Evolutionary conservation across 1,284 basidiomycete species (phyloP).

Genomic region (Tilletia horrida): DNA sequence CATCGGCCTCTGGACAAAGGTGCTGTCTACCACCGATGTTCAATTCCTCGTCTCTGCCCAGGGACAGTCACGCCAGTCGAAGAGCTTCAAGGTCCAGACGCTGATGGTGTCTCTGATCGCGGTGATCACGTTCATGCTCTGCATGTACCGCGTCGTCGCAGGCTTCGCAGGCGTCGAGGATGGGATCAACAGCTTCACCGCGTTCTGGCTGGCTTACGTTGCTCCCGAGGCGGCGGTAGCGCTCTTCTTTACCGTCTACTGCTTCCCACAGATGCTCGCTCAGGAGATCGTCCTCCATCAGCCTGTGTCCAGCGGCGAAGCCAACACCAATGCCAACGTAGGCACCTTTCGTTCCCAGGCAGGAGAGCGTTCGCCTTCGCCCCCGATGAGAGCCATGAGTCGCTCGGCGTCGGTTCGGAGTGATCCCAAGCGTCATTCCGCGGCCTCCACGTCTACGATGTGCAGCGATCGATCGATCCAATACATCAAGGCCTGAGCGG

Average conservation of each 20-base stretch:
- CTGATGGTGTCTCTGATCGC: not conserved
- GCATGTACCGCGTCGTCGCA: conserved; percentile 5
- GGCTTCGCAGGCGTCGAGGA: not conserved
- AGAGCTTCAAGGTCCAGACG: conserved; percentile 1
- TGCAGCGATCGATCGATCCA: not conserved
- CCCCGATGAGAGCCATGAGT: conserved; percentile 1
- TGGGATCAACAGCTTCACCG: not conserved
- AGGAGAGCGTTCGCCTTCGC: not conserved
- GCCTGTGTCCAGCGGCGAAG: not conserved
- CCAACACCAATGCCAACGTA: not conserved
- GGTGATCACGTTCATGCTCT: not conserved
- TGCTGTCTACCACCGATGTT: not conserved
- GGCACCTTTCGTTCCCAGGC: not conserved
- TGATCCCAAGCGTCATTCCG: too few species aligned
- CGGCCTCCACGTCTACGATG: not conserved
- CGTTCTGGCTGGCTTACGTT: conserved; percentile 6
- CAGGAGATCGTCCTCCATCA: too few species aligned
- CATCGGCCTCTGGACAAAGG: conserved; percentile 8
- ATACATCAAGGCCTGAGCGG: not conserved
- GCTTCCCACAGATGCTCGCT: not conserved
- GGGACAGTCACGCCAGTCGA: not conserved
- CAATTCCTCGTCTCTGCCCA: not conserved
- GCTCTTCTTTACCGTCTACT: conserved; percentile 1
- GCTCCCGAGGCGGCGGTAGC: not conserved
- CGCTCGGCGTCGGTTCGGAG: too few species aligned